phyloP scores from a whole-genome alignment of 768 basidiomycete species.

The Rickenella mellea region DNA sequence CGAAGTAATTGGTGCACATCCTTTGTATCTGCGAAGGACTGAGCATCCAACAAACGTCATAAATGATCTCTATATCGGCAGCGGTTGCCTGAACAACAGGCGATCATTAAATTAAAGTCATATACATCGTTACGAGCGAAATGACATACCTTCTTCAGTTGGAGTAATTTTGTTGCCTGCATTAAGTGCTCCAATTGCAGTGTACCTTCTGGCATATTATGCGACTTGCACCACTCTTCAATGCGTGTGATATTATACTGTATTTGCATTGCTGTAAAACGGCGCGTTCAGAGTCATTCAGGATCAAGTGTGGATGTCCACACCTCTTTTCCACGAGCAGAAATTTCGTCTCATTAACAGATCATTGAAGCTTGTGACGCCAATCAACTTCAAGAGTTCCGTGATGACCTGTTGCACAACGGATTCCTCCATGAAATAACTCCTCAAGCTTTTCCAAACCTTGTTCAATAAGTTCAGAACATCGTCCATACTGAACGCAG shows the following conservation, averaged over 20 bases:
- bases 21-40: constrained; percentile 99
- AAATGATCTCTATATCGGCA: constrained; percentile 97
- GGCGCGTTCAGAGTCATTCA: background rate
- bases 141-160: constrained; percentile 81
- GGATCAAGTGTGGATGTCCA: constrained; percentile 13
- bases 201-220: constrained; percentile 98
- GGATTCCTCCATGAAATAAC: constrained; percentile 96
- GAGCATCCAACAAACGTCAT: constrained; percentile 99
- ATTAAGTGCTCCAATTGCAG: constrained; percentile 97
- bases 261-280: constrained; percentile 88
- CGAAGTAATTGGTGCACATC: constrained; percentile 98
- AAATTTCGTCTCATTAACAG: constrained; percentile 98
- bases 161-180: constrained; percentile 97
- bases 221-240: constrained; percentile 99
- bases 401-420: constrained; percentile 94
- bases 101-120: constrained; percentile 4
- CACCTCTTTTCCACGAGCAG: constrained; percentile 98
- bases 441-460: constrained; percentile 96
- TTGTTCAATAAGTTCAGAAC: constrained; percentile 94
- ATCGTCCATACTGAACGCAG: constrained; percentile 98
- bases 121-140: background rate
- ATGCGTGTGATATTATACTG: constrained; percentile 98
- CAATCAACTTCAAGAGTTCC: constrained; percentile 90
- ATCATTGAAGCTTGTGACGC: constrained; percentile 97
- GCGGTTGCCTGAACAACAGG: constrained; percentile 59